phyloP scores from a whole-genome alignment of 2,329 filamentous ascomycete genomes.

The Calonectria multiphialidica region DNA sequence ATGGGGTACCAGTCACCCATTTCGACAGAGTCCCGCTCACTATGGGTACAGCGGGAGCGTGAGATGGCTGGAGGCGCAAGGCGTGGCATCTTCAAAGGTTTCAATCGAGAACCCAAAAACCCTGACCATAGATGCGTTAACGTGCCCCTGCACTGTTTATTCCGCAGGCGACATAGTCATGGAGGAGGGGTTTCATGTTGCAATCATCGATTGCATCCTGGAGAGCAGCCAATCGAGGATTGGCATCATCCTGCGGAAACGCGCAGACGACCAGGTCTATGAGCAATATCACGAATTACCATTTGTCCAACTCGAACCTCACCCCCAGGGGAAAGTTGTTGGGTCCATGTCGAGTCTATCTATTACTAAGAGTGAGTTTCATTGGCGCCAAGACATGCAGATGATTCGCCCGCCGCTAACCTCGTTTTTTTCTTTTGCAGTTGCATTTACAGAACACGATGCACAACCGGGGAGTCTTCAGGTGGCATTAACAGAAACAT shows the following conservation, averaged over 20 bases:
- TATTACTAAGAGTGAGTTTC: slow-evolving; percentile 13
- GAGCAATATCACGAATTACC: slow-evolving; percentile 22
- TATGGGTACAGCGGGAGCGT: slow-evolving; percentile 21
- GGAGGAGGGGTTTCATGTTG: slow-evolving; percentile 18
- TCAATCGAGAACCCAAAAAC: slow-evolving; percentile 17
- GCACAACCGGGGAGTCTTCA: slow-evolving; percentile 17
- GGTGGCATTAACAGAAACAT: slow-evolving; percentile 24
- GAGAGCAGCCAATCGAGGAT: slow-evolving; percentile 18
- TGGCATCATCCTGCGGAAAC: slow-evolving; percentile 17
- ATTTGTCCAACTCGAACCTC: slow-evolving; percentile 21
- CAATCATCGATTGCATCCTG: slow-evolving; percentile 22
- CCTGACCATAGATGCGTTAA: slow-evolving; percentile 11
- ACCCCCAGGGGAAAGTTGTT: slow-evolving; percentile 18
- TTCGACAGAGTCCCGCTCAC: slow-evolving; percentile 20
- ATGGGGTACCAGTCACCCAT: slow-evolving; percentile 18
- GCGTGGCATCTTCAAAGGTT: slow-evolving; percentile 20
- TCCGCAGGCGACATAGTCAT: slow-evolving; percentile 17
- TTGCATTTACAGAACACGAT: slow-evolving; percentile 20
- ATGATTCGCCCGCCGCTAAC: neutral
- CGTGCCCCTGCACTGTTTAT: slow-evolving; percentile 21
- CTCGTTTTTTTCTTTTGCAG: neutral
- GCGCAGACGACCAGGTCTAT: slow-evolving; percentile 10
- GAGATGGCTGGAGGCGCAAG: slow-evolving; percentile 23
- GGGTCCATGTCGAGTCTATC: slow-evolving; percentile 20
- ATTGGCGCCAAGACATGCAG: neutral